A percentile compares a stretch with the other conserved stretches of the same genome.
Evolutionary conservation across 768 basidiomycete species (phyloP).

Genomic region (Serendipita sp.): DNA sequence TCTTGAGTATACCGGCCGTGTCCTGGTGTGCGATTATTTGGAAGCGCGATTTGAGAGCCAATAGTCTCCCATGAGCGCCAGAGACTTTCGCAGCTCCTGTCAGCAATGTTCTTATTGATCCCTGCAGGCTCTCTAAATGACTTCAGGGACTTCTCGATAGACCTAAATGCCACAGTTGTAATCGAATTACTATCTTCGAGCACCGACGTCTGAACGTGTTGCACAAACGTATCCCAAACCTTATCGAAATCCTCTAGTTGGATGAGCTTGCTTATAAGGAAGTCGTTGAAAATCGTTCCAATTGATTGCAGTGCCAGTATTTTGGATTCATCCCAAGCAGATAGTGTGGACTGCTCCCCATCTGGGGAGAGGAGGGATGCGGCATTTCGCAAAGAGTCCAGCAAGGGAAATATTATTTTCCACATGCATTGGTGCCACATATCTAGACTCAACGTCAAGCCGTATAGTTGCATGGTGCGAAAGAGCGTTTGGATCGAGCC

Average conservation of each 20-base stretch:
- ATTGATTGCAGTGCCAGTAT: conserved; percentile 70
- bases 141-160: conserved; percentile 61
- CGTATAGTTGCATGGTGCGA: conserved; percentile 85
- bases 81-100: conserved; percentile 37
- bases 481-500: conserved; percentile 94
- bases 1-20: conserved; percentile 44
- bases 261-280: conserved; percentile 58
- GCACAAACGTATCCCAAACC: conserved; percentile 62
- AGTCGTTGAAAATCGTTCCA: conserved; percentile 69
- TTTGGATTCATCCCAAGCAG: conserved; percentile 70
- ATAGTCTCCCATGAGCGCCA: conserved; percentile 59
- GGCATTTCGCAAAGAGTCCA: conserved; percentile 49
- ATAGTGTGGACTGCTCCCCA: neutral
- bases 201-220: conserved; percentile 54
- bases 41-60: conserved; percentile 30
- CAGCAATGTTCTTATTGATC: conserved; percentile 19
- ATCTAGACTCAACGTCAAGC: conserved; percentile 59
- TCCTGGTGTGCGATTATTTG: neutral
- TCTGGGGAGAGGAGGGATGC: neutral
- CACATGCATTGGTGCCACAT: conserved; percentile 89
- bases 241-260: conserved; percentile 48
- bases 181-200: conserved; percentile 44
- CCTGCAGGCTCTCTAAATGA: conserved; percentile 26
- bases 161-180: conserved; percentile 71
- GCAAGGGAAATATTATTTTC: conserved; percentile 75